Percentiles rank a stretch among this genome's conserved stretches.
These are phyloP conservation scores for Vitellaria paradoxa DNA, from an alignment of 179 eudicot species.

Conservation along the genomic window DNA sequence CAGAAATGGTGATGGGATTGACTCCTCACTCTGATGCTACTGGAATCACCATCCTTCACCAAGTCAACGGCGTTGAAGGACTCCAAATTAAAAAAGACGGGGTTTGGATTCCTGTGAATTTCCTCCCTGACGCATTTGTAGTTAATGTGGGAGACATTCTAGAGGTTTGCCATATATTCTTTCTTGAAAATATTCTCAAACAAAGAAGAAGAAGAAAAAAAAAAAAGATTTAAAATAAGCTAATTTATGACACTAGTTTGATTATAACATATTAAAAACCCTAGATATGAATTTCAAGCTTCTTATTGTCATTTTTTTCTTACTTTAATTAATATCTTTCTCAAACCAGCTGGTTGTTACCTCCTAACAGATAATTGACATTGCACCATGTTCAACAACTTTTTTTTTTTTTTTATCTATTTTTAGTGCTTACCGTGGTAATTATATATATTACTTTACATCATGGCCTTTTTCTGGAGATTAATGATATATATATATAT, in stretches of 20 bases:
- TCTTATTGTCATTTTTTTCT: background rate
- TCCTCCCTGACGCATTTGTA: slow-evolving; percentile 24
- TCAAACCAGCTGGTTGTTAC: no score
- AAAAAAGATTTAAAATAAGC: background rate
- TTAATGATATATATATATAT: no score
- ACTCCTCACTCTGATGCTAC: slow-evolving; percentile 29
- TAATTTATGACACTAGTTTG: background rate
- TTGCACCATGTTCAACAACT: no score
- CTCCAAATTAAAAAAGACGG: slow-evolving; percentile 31
- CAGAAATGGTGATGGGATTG: slow-evolving; percentile 26
- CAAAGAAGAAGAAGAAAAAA: background rate
- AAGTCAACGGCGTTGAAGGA: slow-evolving; percentile 28
- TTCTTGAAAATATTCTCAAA: background rate
- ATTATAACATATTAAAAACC: no score
- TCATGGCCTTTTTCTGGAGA: no score
- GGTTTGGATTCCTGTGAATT: slow-evolving; percentile 24
- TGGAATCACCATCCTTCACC: slow-evolving; percentile 28
- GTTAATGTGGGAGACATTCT: slow-evolving; percentile 30
- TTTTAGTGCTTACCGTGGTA: no score
- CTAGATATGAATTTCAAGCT: no score
- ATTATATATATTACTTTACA: no score
- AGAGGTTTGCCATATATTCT: slow-evolving; percentile 17
- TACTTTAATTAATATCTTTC: background rate
- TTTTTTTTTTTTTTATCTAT: no score
- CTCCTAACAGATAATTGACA: no score